These are phyloP conservation scores for Tremella fuciformis DNA, from an alignment of 768 basidiomycete genomes.

Conservation along the genomic window DNA sequence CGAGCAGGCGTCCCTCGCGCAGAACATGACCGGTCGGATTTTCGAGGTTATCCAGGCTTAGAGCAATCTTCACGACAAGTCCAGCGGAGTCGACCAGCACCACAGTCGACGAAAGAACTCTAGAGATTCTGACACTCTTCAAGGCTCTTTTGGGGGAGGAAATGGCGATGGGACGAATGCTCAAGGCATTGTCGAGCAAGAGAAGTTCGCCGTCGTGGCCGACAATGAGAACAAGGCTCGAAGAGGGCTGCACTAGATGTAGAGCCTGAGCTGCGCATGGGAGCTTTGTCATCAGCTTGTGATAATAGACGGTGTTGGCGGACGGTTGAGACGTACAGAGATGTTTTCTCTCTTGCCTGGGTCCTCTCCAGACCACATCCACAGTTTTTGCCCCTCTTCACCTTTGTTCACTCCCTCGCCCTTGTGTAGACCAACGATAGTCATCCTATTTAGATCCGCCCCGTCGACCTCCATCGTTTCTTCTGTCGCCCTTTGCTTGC, in stretches of 20 bases:
- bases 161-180: not conserved
- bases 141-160: not conserved
- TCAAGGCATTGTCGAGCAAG: slow-evolving; percentile 5
- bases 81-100: slow-evolving; percentile 24
- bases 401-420: slow-evolving; percentile 25
- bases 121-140: too few relatives aligned
- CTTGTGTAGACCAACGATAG: slow-evolving; percentile 28
- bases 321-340: slow-evolving; percentile 22
- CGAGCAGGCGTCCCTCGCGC: too few relatives aligned
- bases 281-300: slow-evolving; percentile 6
- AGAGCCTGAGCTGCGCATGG: slow-evolving; percentile 16
- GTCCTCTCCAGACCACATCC: slow-evolving; percentile 49
- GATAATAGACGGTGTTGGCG: not conserved
- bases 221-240: slow-evolving; percentile 20
- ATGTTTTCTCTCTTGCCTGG: slow-evolving; percentile 30
- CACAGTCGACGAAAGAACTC: slow-evolving; percentile 8
- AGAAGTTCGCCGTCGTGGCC: slow-evolving; percentile 2
- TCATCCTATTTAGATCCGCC: slow-evolving; percentile 13
- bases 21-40: too few relatives aligned
- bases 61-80: not conserved
- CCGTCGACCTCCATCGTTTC: slow-evolving; percentile 24
- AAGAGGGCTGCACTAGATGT: slow-evolving; percentile 17
- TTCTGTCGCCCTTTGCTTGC: slow-evolving; percentile 26
- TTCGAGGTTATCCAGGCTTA: too few relatives aligned
- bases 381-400: slow-evolving; percentile 30